Conservation (phyloP, 805 yeast genomes). For the Priceomyces castillae region DNA sequence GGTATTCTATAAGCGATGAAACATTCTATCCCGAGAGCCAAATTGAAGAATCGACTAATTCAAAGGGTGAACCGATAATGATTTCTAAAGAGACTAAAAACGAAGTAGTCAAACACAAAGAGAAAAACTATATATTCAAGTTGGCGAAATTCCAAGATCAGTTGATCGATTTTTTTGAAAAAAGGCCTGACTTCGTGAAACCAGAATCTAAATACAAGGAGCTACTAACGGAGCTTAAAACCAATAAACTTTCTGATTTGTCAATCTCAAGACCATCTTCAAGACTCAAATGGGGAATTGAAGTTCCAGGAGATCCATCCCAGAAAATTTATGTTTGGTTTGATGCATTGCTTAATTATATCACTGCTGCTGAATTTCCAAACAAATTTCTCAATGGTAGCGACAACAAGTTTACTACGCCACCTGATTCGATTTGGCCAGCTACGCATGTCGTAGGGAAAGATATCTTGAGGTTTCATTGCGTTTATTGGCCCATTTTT, state of each 20-base stretch:
- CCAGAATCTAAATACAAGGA: conserved; percentile 59
- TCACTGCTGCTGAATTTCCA: conserved; percentile 65
- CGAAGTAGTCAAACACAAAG: conserved; percentile 72
- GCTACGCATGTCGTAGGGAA: conserved; percentile 87
- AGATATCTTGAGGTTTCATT: conserved; percentile 85
- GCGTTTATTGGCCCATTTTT: conserved; percentile 92
- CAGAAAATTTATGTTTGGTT: conserved; percentile 96
- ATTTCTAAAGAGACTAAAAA: conserved; percentile 68
- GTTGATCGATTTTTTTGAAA: conserved; percentile 49
- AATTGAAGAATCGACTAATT: conserved; percentile 40
- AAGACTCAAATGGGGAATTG: conserved; percentile 85
- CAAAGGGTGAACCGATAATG: conserved; percentile 25
- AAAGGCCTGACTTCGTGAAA: conserved; percentile 56
- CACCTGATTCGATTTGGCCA: conserved; percentile 47
- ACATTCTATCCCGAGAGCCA: conserved; percentile 87
- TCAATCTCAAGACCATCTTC: conserved; percentile 84
- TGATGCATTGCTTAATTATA: conserved; percentile 85
- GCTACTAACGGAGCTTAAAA: conserved; percentile 56
- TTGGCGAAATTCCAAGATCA: conserved; percentile 57
- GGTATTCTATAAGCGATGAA: conserved; percentile 95
- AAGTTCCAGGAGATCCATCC: conserved; percentile 73
- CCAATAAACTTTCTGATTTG: conserved; percentile 54
- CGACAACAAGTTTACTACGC: background rate
- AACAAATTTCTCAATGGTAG: conserved; percentile 9
- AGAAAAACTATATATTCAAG: conserved; percentile 83